Conservation (phyloP, 306 rosid species). For the Boehmeria nivea region DNA sequence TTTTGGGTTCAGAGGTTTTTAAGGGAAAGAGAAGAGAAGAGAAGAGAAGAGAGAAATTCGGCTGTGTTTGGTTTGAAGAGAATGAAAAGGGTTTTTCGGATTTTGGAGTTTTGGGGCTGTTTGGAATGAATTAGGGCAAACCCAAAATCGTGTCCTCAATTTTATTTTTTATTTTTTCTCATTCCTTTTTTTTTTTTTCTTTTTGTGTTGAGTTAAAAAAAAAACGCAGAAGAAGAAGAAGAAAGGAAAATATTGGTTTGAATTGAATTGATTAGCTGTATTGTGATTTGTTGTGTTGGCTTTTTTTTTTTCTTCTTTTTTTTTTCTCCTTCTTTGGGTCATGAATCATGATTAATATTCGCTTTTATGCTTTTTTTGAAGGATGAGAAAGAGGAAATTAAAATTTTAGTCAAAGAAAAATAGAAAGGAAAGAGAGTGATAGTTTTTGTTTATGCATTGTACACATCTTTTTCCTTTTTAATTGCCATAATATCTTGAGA, state of each 20-base stretch:
- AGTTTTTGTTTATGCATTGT: background rate
- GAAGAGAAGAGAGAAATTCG: background rate
- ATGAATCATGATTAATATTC: slow-evolving; percentile 13
- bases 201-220: background rate
- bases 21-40: background rate
- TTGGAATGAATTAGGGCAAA: slow-evolving; percentile 20
- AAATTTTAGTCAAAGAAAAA: background rate
- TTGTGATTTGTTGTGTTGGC: too few relatives aligned
- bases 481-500: background rate
- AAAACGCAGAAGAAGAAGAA: background rate
- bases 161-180: background rate
- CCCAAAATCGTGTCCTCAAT: background rate
- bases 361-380: background rate
- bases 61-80: too few relatives aligned
- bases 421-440: background rate
- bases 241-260: background rate
- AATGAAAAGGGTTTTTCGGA: background rate
- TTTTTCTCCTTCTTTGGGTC: background rate
- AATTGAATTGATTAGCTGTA: slow-evolving; percentile 15
- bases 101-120: slow-evolving; percentile 4
- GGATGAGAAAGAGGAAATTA: background rate
- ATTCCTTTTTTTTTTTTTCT: background rate
- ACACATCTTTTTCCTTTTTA: background rate
- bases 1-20: too few relatives aligned
- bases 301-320: background rate